Base-by-base conservation (phyloP, 176 grass and related monocot species). In the Triticum timopheevii region DNA sequence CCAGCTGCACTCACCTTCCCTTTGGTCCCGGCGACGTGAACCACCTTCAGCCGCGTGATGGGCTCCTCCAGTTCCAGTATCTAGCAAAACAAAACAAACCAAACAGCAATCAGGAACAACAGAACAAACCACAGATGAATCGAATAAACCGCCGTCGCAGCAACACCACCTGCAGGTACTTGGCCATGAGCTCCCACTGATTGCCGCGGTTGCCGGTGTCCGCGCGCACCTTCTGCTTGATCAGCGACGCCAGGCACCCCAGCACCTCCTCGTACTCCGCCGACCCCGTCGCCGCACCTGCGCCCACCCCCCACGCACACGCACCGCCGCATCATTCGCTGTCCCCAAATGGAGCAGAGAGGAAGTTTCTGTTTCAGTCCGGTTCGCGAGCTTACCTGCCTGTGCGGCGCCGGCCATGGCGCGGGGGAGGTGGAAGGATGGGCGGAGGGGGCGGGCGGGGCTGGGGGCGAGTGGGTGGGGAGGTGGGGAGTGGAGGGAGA, bases 1-100 rank as follows among this genome's bases (percentile, higher is more conserved):
- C 73, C 13, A 6, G 36, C n/a, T 70, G 79, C 13, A 59, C 35
- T 47, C 68, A 96, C 94, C 93, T 99, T 96, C 47, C 97, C 97
- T 84, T 99, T 99, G 13, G 97, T 96, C 40, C 97, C 97, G 2
- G 94, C 94, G 73, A 99, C 94, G 35, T 99, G 97, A 83, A 99
- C 87, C 62, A 99, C 88, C 42, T 96, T 94, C 58, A 99, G 39
- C 65, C 79, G 88, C 15, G 73, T 78, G 56, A 99, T 89, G 7
- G 93, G 65, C 11, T 87, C 81, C 69, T 96, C 94, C 86, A 99
- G 83, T 76, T 99, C 97, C 52, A 99, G 72, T 76, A 99, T 96
- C 93, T 96, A 30, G 2, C 47, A 34, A 45, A 77, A 33, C 47
- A 56, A 63, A 77, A 22, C 47, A 56, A 63, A 77, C 27, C 47